Evolutionary conservation across 176 grass and related monocot genomes (phyloP), one percentile per base, ranked within the genome.

Genomic region (Eragrostis curvula): DNA sequence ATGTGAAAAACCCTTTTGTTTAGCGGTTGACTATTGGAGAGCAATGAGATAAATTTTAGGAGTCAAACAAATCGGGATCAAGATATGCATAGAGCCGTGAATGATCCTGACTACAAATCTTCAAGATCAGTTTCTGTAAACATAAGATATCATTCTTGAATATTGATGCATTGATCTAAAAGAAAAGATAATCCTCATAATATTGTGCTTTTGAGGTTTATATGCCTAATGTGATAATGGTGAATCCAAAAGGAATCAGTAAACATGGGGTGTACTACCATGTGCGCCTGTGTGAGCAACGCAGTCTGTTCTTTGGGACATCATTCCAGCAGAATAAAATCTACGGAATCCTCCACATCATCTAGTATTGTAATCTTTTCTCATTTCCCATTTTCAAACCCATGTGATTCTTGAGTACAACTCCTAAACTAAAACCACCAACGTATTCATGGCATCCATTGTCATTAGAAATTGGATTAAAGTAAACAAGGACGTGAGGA

Each of bases 321-420:
- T 65, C 65, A 84, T 82, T 77, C 78, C 78, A 72, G 72, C 57
- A 86, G 79, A 90, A 86, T 24, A 82, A 82, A 86, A 90, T 78
- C 73, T 77, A 82, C 43, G 62, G 57, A 86, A 86, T 90, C 83
- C 78, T 86, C 57, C 67, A 43, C 66, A 41, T 41, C 88, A 89
- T 86, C 78, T 72, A 51, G 17, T 82, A 71, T 56, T 86, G 29
- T 66, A 82, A 60, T 78, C 13, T 67, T 43, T 66, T 71, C 30
- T 20, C 62, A 70, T 51, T 80, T 85, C 77, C n/a, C 56, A 42
- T 25, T 73, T 89, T 28, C 78, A 67, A 42, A 20, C 73, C 83
- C 83, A 89, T 89, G 88, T 68, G 88, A 73, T 68, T 82, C 45
- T 78, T 71, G 28, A 82, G 49, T 2, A 48, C 12, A 67, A 21